phyloP scores from a whole-genome alignment of 1,284 basidiomycete species.

The Puccinia hordei region DNA sequence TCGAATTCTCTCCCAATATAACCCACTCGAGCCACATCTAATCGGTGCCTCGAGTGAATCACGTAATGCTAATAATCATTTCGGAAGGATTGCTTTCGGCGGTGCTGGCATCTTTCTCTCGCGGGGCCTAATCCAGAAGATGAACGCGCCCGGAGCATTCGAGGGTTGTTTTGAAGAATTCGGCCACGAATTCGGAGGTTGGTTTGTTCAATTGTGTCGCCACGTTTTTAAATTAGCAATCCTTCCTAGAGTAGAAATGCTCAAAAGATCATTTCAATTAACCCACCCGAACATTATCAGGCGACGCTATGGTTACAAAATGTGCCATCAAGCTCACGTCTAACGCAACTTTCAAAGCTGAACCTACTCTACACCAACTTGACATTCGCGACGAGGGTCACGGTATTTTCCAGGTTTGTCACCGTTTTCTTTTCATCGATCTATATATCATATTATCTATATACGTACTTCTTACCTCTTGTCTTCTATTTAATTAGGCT shows the following conservation, averaged over 20 bases:
- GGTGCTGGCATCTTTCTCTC: slow-evolving; percentile 54
- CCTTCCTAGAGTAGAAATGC: slow-evolving; percentile 32
- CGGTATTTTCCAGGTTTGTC: slow-evolving; percentile 54
- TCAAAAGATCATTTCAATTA: slow-evolving; percentile 46
- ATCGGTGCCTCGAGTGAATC: slow-evolving; percentile 54
- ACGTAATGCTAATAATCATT: slow-evolving; percentile 48
- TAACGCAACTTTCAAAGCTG: slow-evolving; percentile 49
- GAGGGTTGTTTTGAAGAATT: slow-evolving; percentile 33
- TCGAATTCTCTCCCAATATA: slow-evolving; percentile 51
- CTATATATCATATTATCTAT: too few species aligned
- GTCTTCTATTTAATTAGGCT: neutral
- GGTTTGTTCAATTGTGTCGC: too few species aligned
- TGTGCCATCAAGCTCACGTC: slow-evolving; percentile 53
- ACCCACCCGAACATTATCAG: slow-evolving; percentile 45
- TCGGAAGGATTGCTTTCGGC: slow-evolving; percentile 54
- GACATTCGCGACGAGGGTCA: slow-evolving; percentile 55
- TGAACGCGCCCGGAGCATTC: slow-evolving; percentile 54
- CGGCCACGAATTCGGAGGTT: slow-evolving; percentile 32
- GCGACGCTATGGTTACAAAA: slow-evolving; percentile 54
- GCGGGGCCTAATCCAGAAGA: slow-evolving; percentile 51
- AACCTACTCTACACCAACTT: slow-evolving; percentile 55
- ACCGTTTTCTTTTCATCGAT: neutral
- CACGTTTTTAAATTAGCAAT: too few species aligned
- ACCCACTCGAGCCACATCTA: slow-evolving; percentile 48
- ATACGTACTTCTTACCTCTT: neutral